Conservation (phyloP, 2,329 filamentous ascomycete genomes). For the Hymenoscyphus occultus region DNA sequence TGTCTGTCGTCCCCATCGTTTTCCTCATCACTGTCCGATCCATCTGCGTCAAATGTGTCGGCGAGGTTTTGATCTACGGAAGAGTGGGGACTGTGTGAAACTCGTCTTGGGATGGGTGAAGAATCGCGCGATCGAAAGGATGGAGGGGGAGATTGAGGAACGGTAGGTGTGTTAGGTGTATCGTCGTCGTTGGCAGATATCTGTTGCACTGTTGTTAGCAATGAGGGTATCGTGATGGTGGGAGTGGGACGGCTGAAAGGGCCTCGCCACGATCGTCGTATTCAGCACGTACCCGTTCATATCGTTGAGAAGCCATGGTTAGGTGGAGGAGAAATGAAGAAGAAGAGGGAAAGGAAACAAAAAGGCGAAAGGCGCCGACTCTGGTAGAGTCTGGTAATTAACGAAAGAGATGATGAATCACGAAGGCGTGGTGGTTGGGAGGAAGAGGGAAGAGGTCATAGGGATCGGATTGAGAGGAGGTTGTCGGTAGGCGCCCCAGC, state of each 20-base stretch:
- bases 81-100: conserved; percentile 35
- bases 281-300: conserved; percentile 53
- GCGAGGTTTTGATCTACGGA: conserved; percentile 76
- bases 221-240: conserved; percentile 3
- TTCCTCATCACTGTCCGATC: conserved; percentile 68
- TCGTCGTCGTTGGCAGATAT: conserved; percentile 59
- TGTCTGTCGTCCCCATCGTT: conserved; percentile 79
- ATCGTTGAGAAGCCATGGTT: conserved; percentile 40
- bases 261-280: conserved; percentile 13
- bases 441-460: not conserved
- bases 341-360: conserved; percentile 26
- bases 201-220: conserved; percentile 36
- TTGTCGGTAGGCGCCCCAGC: not conserved
- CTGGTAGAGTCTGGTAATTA: conserved; percentile 21
- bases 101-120: conserved; percentile 53
- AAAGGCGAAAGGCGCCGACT: conserved; percentile 15
- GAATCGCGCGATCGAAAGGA: conserved; percentile 87
- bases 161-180: conserved; percentile 36
- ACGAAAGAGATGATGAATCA: conserved; percentile 19
- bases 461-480: not conserved
- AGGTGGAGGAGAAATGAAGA: conserved; percentile 12
- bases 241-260: conserved; percentile 20
- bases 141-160: conserved; percentile 59
- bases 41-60: conserved; percentile 86
- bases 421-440: conserved; percentile 11